These are phyloP conservation scores for Kodamaea derodonti DNA, from an alignment of 1,139 yeast species.

Conservation along the genomic window DNA sequence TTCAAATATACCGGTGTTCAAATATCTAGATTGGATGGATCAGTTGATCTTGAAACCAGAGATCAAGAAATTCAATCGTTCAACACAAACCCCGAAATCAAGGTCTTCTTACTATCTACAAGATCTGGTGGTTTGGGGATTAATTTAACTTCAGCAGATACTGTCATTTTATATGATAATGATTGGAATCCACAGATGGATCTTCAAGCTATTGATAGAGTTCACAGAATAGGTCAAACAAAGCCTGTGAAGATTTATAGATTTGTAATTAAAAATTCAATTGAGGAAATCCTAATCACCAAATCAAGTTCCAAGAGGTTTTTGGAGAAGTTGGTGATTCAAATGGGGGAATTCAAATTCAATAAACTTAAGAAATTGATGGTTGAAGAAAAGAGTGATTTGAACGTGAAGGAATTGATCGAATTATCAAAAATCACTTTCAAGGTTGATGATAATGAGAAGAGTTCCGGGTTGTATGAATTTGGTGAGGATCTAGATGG, in stretches of 20 bases:
- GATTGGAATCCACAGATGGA: conserved; percentile 99
- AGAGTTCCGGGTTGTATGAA: conserved; percentile 11
- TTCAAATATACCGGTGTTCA: conserved; percentile 27
- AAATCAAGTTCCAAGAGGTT: conserved; percentile 76
- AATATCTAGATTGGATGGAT: conserved; percentile 74
- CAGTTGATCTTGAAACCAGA: conserved; percentile 61
- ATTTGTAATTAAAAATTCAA: conserved; percentile 69
- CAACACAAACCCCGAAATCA: conserved; percentile 25
- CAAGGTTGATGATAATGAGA: conserved; percentile 12
- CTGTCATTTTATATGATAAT: conserved; percentile 84
- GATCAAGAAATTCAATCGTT: conserved; percentile 61
- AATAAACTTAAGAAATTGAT: conserved; percentile 29
- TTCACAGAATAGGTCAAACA: conserved; percentile 87
- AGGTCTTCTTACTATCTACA: conserved; percentile 74
- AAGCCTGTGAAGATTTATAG: conserved; percentile 81
- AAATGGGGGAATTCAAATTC: conserved; percentile 73
- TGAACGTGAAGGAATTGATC: conserved; percentile 24
- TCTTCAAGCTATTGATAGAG: conserved; percentile 92
- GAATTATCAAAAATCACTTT: conserved; percentile 25
- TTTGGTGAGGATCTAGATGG: conserved; percentile 6
- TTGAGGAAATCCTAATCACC: conserved; percentile 77
- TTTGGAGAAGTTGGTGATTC: conserved; percentile 79
- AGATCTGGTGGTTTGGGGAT: conserved; percentile 95
- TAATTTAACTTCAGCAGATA: conserved; percentile 81
- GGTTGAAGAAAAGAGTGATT: conserved; percentile 14